Evolutionary conservation across 169 alveolate genomes (phyloP).

Genomic region (Cryptosporidium viatorum): DNA sequence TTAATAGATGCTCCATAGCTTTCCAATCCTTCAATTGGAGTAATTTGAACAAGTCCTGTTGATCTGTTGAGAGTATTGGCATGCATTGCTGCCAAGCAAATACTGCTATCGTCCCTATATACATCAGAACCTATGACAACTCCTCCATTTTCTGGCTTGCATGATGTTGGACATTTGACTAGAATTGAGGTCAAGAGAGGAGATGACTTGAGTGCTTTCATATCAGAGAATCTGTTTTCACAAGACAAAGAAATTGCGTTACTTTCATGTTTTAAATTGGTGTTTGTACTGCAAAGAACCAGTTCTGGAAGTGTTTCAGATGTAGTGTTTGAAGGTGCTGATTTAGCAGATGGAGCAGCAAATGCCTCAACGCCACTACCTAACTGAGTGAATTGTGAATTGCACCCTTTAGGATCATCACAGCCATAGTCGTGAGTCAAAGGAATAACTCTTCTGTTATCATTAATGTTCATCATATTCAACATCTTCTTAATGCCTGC

Average conservation of each 20-base stretch:
- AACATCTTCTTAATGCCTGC: constrained; percentile 54
- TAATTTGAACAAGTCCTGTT: constrained; percentile 50
- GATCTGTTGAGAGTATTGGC: constrained; percentile 61
- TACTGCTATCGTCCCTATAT: constrained; percentile 72
- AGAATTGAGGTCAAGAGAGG: constrained; percentile 50
- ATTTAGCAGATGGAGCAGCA: not conserved
- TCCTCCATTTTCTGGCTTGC: constrained; percentile 58
- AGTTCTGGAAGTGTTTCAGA: constrained; percentile 19
- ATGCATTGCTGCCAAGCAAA: constrained; percentile 65
- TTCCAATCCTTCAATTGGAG: constrained; percentile 73
- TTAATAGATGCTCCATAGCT: constrained; percentile 56
- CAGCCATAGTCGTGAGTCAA: constrained; percentile 71
- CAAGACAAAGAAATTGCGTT: constrained; percentile 51
- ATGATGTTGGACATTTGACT: constrained; percentile 65
- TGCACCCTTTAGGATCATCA: constrained; percentile 23
- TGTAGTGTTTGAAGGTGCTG: constrained; percentile 1
- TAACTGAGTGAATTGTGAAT: constrained; percentile 45
- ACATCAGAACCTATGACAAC: constrained; percentile 73
- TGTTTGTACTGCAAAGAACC: constrained; percentile 66
- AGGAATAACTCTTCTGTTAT: constrained; percentile 69
- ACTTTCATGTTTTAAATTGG: constrained; percentile 57
- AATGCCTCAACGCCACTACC: constrained; percentile 36
- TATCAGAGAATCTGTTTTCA: constrained; percentile 54
- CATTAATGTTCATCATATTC: constrained; percentile 29
- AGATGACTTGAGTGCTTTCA: constrained; percentile 36